A percentile compares a stretch with the other conserved stretches of the same genome.
Conservation (phyloP, 129 eudicot genomes). For the Helianthus tuberosus region DNA sequence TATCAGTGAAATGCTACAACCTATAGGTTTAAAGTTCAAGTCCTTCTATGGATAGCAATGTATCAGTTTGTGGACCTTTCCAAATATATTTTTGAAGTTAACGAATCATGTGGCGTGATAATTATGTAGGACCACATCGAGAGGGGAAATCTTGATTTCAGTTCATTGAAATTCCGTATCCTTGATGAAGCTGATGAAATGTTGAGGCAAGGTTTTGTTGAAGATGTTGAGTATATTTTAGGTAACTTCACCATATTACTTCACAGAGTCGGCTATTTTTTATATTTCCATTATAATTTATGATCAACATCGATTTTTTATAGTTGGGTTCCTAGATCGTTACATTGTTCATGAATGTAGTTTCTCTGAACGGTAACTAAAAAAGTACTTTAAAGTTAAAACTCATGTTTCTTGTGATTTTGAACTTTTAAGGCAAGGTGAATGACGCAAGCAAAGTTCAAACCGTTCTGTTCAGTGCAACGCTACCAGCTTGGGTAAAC, state of each 20-base stretch:
- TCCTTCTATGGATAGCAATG: neutral
- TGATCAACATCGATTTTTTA: slow-evolving; percentile 2
- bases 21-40: neutral
- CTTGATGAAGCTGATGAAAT: slow-evolving; percentile 97
- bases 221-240: slow-evolving; percentile 85
- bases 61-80: slow-evolving; percentile 8
- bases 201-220: slow-evolving; percentile 94
- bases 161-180: slow-evolving; percentile 73
- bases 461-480: slow-evolving; percentile 93
- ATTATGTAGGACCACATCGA: slow-evolving; percentile 71
- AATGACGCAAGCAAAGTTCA: slow-evolving; percentile 84
- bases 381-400: no score
- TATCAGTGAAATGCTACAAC: neutral
- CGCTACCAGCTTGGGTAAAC: slow-evolving; percentile 85
- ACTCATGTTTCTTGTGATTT: neutral
- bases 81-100: neutral
- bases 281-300: neutral
- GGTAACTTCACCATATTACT: slow-evolving; percentile 38
- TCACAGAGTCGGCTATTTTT: neutral
- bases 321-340: neutral
- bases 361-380: neutral
- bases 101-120: neutral
- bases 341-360: slow-evolving; percentile 1
- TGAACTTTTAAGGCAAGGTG: slow-evolving; percentile 68
- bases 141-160: slow-evolving; percentile 73